These are phyloP conservation scores for Saccharomyces uvarum DNA, from an alignment of 1,139 yeast species.

Conservation along the genomic window DNA sequence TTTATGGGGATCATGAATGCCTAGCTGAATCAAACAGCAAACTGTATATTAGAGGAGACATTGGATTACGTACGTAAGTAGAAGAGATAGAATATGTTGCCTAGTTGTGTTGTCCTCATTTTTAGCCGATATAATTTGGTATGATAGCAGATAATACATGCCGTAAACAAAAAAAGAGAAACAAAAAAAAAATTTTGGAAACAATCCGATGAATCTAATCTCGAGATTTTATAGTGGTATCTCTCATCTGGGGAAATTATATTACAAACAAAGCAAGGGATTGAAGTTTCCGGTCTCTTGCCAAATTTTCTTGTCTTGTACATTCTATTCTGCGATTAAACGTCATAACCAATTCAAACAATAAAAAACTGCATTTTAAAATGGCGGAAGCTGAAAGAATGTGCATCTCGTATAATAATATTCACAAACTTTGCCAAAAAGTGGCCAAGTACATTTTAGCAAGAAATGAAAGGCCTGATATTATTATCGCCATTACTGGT, in stretches of 20 bases:
- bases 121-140: neutral
- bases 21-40: conserved; percentile 1
- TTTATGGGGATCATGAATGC: conserved; percentile 26
- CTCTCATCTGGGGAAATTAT: neutral
- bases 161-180: neutral
- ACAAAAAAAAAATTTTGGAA: neutral
- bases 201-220: neutral
- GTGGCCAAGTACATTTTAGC: conserved; percentile 64
- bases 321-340: neutral
- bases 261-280: neutral
- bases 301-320: neutral
- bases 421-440: conserved; percentile 88
- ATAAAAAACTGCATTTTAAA: neutral
- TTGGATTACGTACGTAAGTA: neutral
- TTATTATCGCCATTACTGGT: conserved; percentile 84
- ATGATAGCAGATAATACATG: neutral
- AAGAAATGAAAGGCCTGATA: conserved; percentile 61
- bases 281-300: neutral
- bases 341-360: neutral
- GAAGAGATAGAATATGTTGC: neutral
- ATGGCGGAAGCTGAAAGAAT: conserved; percentile 39
- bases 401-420: conserved; percentile 84
- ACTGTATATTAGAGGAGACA: neutral
- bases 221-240: neutral
- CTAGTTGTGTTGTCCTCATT: neutral